These are phyloP conservation scores for Phytopythium montanum DNA, from an alignment of 352 stramenopile species.

Conservation along the genomic window DNA sequence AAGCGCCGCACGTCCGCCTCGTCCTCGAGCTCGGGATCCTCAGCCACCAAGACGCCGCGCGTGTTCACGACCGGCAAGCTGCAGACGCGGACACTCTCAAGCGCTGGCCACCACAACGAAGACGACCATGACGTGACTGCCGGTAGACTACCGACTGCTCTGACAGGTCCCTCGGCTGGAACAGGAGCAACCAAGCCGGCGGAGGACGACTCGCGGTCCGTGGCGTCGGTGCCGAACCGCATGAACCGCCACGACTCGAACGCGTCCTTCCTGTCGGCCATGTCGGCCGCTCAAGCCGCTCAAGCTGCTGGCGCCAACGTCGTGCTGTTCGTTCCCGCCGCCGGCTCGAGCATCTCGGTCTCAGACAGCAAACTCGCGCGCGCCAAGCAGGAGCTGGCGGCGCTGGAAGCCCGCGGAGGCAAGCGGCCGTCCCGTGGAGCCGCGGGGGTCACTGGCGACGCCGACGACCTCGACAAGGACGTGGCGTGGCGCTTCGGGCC, in stretches of 20 bases:
- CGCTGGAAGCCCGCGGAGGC: constrained; percentile 37
- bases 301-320: constrained; percentile 50
- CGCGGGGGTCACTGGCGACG: constrained; percentile 22
- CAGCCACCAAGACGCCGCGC: constrained; percentile 16
- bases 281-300: constrained; percentile 19
- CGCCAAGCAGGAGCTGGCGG: constrained; percentile 55
- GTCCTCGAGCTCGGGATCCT: constrained; percentile 19
- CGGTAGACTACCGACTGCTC: constrained; percentile 9
- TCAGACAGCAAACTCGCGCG: constrained; percentile 57
- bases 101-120: constrained; percentile 5
- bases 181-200: neutral
- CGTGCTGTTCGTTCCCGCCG: constrained; percentile 64
- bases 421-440: constrained; percentile 49
- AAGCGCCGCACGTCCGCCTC: constrained; percentile 10
- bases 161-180: neutral
- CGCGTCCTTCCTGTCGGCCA: constrained; percentile 23
- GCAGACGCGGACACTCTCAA: constrained; percentile 13
- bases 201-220: neutral
- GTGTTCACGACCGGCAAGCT: constrained; percentile 22
- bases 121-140: constrained; percentile 27
- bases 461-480: constrained; percentile 13
- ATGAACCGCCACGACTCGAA: constrained; percentile 23
- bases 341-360: constrained; percentile 60
- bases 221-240: constrained; percentile 7
- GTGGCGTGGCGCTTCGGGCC: constrained; percentile 60